Base-by-base conservation (phyloP, 2,329 filamentous ascomycete species). In the Fulvia fulva region DNA sequence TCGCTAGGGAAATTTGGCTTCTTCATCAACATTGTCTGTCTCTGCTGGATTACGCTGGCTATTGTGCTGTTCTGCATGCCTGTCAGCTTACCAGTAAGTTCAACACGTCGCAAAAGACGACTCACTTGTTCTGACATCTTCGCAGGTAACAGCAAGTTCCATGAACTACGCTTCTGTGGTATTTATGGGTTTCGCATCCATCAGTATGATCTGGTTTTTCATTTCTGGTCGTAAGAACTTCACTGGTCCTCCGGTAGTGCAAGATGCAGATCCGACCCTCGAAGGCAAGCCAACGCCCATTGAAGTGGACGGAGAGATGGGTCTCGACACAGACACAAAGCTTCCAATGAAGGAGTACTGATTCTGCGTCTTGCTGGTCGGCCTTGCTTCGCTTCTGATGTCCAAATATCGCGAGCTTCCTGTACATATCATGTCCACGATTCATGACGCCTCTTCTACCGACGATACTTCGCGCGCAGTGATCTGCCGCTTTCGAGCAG, bases 11-110 rank as follows among this genome's bases (percentile, higher is more conserved):
- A 75, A 47, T 86, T 90, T 63, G 89, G 89, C 0, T 84, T 80
- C 68, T 69, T 78, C 5, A 87, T 91, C 71, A 92, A 92, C 70
- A 71, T 83, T 32, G 73, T 85, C 45, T 88, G 86, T 53, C 72
- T 91, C n/a, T 73, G 77, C 41, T 92, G 88, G 88, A 90, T 91
- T 58, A 72, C 77, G 30, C 78, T 92, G 19, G 82, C 87, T 1
- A 81, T 90, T 16, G 81, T 89, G 56, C 76, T 92, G 46, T 92
- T 91, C 76, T 91, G 87, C 70, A 89, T 92, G 87, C 89, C 79
- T 0, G 75, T 78, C 23, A 75, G 71, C 46, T 60, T 80, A 12
- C 75, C 77, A 0, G 74, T 65, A 43, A 57, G 59, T 57, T 22
- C 23, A 30, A 37, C 34, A 43, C 75, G n/a, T 0, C 25, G 25